phyloP scores from a whole-genome alignment of 176 grass and related monocot genomes.

The Luzula sylvatica region DNA sequence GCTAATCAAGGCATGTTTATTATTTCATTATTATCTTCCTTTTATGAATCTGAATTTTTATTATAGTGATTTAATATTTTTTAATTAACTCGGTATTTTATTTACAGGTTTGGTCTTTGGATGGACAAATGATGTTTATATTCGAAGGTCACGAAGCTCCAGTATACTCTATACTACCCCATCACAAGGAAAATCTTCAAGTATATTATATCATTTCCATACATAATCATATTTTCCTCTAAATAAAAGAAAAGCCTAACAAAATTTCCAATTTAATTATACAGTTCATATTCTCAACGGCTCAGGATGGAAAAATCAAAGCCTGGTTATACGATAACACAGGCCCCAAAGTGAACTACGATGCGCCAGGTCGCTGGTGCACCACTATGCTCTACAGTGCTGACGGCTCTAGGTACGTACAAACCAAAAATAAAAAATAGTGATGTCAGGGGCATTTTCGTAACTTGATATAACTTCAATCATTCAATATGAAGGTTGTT shows the following conservation, averaged over 20 bases:
- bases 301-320: conserved; percentile 95
- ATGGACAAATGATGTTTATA: conserved; percentile 48
- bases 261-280: conserved; percentile 14
- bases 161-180: conserved; percentile 88
- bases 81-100: not conserved
- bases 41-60: not conserved
- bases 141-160: conserved; percentile 96
- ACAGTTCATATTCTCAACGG: conserved; percentile 97
- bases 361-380: conserved; percentile 84
- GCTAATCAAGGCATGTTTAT: conserved; percentile 58
- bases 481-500: too few species aligned
- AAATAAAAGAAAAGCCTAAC: not conserved
- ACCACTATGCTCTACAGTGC: conserved; percentile 98
- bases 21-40: conserved; percentile 18
- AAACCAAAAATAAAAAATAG: not conserved
- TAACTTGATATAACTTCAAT: too few species aligned
- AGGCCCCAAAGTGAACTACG: conserved; percentile 91
- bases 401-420: conserved; percentile 79
- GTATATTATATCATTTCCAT: conserved; percentile 23
- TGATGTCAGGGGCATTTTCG: too few species aligned
- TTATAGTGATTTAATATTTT: conserved; percentile 22
- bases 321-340: conserved; percentile 96
- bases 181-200: conserved; percentile 95
- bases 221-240: not conserved
- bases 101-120: conserved; percentile 86